A percentile compares a stretch with the other conserved stretches of the same genome.
phyloP scores from a whole-genome alignment of 208 protist genomes.

The Tritrichomonas musculus region DNA sequence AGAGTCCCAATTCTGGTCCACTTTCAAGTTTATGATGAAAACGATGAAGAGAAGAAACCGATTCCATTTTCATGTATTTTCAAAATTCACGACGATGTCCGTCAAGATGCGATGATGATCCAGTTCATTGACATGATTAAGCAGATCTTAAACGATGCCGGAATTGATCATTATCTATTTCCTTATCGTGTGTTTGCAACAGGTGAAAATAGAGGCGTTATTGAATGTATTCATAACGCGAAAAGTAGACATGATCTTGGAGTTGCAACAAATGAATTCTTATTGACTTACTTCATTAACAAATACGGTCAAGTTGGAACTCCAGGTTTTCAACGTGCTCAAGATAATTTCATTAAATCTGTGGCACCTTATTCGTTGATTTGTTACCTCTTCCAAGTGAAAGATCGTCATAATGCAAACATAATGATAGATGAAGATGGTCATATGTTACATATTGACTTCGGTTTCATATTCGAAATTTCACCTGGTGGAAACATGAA shows the following conservation, averaged over 20 bases:
- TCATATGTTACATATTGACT: constrained; percentile 87
- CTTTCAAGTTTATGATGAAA: constrained; percentile 32
- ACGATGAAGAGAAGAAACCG: not conserved
- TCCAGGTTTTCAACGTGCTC: constrained; percentile 65
- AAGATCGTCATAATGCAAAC: constrained; percentile 77
- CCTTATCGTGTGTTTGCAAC: constrained; percentile 79
- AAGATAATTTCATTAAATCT: constrained; percentile 66
- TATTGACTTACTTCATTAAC: constrained; percentile 74
- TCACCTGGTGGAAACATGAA: constrained; percentile 74
- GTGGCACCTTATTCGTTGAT: constrained; percentile 63
- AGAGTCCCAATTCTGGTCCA: constrained; percentile 38
- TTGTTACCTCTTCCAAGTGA: constrained; percentile 63
- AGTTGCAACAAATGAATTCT: constrained; percentile 49
- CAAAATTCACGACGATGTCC: constrained; percentile 83
- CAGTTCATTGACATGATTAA: constrained; percentile 75
- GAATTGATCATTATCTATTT: constrained; percentile 69
- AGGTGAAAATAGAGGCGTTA: constrained; percentile 59
- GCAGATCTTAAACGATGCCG: constrained; percentile 66
- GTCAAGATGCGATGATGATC: constrained; percentile 76
- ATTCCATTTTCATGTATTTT: constrained; percentile 60
- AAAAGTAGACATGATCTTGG: constrained; percentile 74
- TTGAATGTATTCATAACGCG: constrained; percentile 73
- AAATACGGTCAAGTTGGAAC: constrained; percentile 73
- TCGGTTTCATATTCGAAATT: constrained; percentile 87
- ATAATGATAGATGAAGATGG: constrained; percentile 69